phyloP scores from a whole-genome alignment of 768 basidiomycete species.

The Leccinum olivaceopallidum region DNA sequence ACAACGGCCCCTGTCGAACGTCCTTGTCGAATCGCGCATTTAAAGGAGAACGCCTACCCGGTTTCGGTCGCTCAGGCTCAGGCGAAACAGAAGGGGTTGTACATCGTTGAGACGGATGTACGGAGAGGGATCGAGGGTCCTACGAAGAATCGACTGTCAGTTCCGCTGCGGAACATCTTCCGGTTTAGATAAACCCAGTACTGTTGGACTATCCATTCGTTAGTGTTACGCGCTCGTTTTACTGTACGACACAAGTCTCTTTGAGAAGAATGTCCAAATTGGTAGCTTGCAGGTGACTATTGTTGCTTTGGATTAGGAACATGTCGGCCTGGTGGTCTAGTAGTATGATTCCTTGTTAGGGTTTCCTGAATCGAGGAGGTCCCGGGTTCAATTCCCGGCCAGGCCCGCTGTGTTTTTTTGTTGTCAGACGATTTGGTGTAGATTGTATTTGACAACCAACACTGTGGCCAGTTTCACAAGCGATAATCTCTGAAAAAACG shows the following conservation, averaged over 20 bases:
- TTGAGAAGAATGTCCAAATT: conserved; percentile 3
- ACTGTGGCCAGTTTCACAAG: neutral
- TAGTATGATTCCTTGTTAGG: conserved; percentile 58
- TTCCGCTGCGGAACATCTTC: conserved; percentile 34
- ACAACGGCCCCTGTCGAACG: conserved; percentile 13
- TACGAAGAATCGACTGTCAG: conserved; percentile 28
- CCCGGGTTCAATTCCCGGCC: conserved; percentile 61
- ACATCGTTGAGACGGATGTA: conserved; percentile 17
- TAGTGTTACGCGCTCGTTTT: conserved; percentile 12
- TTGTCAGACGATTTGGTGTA: too few species aligned
- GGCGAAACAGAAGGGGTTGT: conserved; percentile 16
- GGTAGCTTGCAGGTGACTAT: neutral
- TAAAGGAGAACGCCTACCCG: conserved; percentile 17
- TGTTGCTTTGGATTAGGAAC: accelerated
- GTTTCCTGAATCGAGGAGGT: conserved; percentile 50
- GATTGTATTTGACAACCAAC: too few species aligned
- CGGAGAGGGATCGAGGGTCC: conserved; percentile 28
- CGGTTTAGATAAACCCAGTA: conserved; percentile 27
- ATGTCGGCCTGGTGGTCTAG: conserved; percentile 50
- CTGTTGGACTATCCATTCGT: neutral
- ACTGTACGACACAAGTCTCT: neutral
- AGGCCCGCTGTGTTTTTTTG: conserved; percentile 36
- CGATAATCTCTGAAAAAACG: neutral
- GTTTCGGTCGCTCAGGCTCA: conserved; percentile 3
- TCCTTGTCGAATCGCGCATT: conserved; percentile 15